Evolutionary conservation across 75 land plant genomes (phyloP).

Genomic region (Pinus taeda): DNA sequence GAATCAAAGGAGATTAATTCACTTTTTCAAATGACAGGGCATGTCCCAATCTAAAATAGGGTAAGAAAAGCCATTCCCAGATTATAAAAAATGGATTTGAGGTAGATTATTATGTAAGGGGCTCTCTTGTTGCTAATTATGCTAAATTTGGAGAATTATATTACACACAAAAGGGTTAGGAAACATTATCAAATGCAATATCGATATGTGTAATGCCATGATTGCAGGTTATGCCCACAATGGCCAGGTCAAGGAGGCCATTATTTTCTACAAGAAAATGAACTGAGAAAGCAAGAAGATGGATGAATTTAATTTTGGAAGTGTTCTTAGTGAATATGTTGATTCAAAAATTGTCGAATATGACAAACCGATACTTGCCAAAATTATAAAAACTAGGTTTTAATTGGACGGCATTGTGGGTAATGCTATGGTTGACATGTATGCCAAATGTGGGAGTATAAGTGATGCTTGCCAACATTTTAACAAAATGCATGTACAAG

Average conservation of each 20-base stretch:
- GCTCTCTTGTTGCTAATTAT: too few relatives aligned
- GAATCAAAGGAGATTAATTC: too few relatives aligned
- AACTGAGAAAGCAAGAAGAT: not conserved
- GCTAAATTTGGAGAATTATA: too few relatives aligned
- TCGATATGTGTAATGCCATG: conserved; percentile 49
- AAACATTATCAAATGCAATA: conserved; percentile 15
- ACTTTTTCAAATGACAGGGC: too few relatives aligned
- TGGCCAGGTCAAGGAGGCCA: conserved; percentile 21
- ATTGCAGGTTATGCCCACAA: conserved; percentile 29
- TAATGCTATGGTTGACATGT: conserved; percentile 62
- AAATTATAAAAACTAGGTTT: conserved; percentile 28
- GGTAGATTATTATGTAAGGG: too few relatives aligned
- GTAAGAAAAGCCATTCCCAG: too few relatives aligned
- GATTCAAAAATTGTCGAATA: conserved; percentile 17
- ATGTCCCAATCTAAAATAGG: too few relatives aligned
- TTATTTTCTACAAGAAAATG: conserved; percentile 23
- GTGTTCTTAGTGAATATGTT: conserved; percentile 47
- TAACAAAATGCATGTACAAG: conserved; percentile 20
- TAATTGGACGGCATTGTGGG: conserved; percentile 28
- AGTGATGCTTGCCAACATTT: conserved; percentile 37
- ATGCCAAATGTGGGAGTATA: conserved; percentile 59
- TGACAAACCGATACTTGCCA: conserved; percentile 44
- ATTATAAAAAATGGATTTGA: too few relatives aligned
- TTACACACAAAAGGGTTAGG: too few relatives aligned
- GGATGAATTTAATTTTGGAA: conserved; percentile 49